Evolutionary conservation across 2,329 filamentous ascomycete species (phyloP).

Genomic region (Biscogniauxia mediterranea): DNA sequence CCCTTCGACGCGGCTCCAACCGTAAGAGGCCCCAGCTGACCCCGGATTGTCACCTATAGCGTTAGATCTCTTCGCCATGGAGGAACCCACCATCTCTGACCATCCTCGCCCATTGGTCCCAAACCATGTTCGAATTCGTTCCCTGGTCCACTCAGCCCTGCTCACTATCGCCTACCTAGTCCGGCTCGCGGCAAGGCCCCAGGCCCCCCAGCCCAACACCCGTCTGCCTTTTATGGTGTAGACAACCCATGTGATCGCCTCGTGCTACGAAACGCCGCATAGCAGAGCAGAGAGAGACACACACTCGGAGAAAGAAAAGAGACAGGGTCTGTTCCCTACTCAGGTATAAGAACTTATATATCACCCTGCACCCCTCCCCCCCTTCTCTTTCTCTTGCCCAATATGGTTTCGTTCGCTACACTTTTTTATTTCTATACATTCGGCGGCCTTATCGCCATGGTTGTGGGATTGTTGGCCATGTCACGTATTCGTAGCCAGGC

Average conservation of each 20-base stretch:
- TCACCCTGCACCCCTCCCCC: too few relatives aligned
- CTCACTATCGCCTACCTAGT: background rate
- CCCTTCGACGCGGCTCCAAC: background rate
- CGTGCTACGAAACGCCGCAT: conserved; percentile 1
- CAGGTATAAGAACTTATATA: conserved; percentile 9
- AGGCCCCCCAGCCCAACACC: background rate
- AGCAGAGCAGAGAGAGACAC: conserved; percentile 1
- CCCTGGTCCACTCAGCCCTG: conserved; percentile 17
- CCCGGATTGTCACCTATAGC: background rate
- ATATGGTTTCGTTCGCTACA: background rate
- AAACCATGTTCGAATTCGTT: conserved; percentile 1
- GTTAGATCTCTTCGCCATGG: background rate
- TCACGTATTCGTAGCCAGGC: conserved; percentile 10
- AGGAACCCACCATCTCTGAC: conserved; percentile 1
- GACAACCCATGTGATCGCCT: conserved; percentile 6
- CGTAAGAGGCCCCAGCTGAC: background rate
- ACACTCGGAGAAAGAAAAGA: conserved; percentile 7
- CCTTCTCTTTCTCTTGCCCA: too few relatives aligned
- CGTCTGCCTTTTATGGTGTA: background rate
- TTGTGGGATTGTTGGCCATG: conserved; percentile 15
- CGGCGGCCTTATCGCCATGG: conserved; percentile 10
- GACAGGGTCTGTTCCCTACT: conserved; percentile 14
- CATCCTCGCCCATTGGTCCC: conserved; percentile 11
- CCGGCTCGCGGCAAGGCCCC: background rate
- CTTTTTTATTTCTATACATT: conserved; percentile 13